Evolutionary conservation across 2,329 filamentous ascomycete genomes (phyloP), one percentile per base, ranked within the genome.

Genomic region (Xylariaceae sp.): DNA sequence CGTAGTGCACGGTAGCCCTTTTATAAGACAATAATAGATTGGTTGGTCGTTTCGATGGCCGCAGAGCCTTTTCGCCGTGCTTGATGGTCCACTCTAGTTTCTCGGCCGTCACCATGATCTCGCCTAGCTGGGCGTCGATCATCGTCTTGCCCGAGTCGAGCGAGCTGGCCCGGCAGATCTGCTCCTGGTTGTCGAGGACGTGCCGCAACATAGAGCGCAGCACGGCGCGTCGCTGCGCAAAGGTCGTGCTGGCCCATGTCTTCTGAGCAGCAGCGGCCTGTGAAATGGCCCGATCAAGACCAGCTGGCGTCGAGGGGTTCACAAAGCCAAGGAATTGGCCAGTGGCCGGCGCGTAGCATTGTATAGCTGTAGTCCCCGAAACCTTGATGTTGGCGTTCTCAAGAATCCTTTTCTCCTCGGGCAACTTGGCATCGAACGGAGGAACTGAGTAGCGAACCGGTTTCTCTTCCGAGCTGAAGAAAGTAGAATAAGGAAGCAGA

Each of bases 1-100:
- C 92, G 71, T 95, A 99, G 47, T 81, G 76, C 26, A 99, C 91
- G 58, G 85, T 86, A 68, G 96, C 96, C 69, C 82, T 84, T 79
- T 99, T 99, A 74, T 97, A 96, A 73, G 85, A 83, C 90, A 99
- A 95, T 59, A 99, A 80, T 43, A 96, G 78, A 70, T 95, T 96
- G 1, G 91, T 95, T 5, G 92, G 90, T 49, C 94, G 80, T 46
- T 76, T 76, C 59, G 87, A 86, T 0, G 89, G 83, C 34, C 72
- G 72, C 61, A 99, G 73, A 0, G 91, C 88, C 65, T 82, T 83
- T 71, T 96, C 92, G 63, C 94, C 94, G 71, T 99, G 90, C 60
- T 85, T 77, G 58, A 97, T 86, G 2, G 91, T 96, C 94, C 94
- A 99, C 67, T 88, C 86, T 56, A 99, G 79, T 76, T 96, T 96